Percentiles rank a stretch among this genome's conserved stretches.
These are phyloP conservation scores for Dipteronia dyeriana DNA, from an alignment of 345 rosid genomes.

Conservation along the genomic window DNA sequence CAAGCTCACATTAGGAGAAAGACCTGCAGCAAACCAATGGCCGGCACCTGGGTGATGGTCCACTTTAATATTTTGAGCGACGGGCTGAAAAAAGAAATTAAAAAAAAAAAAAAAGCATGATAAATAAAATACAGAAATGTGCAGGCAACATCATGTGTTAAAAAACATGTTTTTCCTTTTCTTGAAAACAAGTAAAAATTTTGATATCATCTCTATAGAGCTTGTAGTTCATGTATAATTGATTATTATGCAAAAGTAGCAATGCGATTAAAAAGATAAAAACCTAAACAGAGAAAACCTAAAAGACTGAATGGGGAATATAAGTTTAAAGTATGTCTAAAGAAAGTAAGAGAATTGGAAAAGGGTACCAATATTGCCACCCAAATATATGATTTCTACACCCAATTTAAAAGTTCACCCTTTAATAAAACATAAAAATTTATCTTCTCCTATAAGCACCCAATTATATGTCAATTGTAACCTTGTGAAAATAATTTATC, in stretches of 20 bases:
- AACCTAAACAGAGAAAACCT: neutral
- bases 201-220: neutral
- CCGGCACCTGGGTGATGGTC: conserved; percentile 99
- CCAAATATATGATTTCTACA: too few relatives aligned
- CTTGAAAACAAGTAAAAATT: neutral
- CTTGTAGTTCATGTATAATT: neutral
- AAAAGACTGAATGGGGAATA: neutral
- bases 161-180: neutral
- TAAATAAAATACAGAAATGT: neutral
- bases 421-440: too few relatives aligned
- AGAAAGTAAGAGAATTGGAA: neutral
- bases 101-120: conserved; percentile 20
- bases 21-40: conserved; percentile 99
- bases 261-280: neutral
- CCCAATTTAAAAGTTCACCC: too few relatives aligned
- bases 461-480: too few relatives aligned
- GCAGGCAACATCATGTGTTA: neutral
- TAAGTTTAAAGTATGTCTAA: neutral
- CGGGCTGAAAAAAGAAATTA: conserved; percentile 50
- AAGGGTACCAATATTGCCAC: too few relatives aligned
- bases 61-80: conserved; percentile 84
- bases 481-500: too few relatives aligned
- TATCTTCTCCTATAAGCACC: too few relatives aligned
- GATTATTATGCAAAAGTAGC: neutral
- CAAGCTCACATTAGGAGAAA: conserved; percentile 88